phyloP scores from a whole-genome alignment of 768 basidiomycete genomes.

The Amanita muscaria region DNA sequence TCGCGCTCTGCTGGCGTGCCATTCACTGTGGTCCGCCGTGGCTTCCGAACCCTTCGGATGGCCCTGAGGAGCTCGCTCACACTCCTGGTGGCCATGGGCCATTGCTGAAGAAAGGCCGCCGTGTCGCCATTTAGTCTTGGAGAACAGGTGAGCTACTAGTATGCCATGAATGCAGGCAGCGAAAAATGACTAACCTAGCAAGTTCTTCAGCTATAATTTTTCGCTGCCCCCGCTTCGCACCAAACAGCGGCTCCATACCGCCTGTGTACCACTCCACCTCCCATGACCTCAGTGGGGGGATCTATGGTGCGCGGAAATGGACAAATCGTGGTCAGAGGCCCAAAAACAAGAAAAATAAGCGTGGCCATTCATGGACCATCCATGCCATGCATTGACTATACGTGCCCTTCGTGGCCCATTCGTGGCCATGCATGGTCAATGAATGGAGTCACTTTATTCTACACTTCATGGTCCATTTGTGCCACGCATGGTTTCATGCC shows the following conservation, averaged over 20 bases:
- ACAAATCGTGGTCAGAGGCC: too few species aligned
- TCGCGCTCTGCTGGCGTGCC: background rate
- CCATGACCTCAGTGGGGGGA: background rate
- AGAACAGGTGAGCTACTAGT: background rate
- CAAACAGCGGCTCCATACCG: background rate
- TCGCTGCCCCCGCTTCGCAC: background rate
- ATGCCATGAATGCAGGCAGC: too few species aligned
- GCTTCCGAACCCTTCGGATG: background rate
- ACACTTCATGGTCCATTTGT: too few species aligned
- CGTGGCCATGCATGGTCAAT: too few species aligned
- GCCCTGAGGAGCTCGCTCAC: background rate
- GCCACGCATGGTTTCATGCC: too few species aligned
- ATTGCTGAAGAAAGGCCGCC: background rate
- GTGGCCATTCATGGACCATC: too few species aligned
- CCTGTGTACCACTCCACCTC: background rate
- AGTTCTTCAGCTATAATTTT: background rate
- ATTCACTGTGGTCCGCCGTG: background rate
- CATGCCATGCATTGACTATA: too few species aligned
- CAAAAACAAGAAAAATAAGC: too few species aligned
- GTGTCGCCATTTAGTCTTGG: background rate
- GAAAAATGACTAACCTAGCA: background rate
- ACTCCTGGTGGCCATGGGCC: background rate
- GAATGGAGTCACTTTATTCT: too few species aligned
- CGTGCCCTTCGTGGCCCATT: too few species aligned
- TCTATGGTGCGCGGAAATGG: too few species aligned